Conservation (phyloP, 2,329 filamentous ascomycete species). For the Polytolypa hystricis region DNA sequence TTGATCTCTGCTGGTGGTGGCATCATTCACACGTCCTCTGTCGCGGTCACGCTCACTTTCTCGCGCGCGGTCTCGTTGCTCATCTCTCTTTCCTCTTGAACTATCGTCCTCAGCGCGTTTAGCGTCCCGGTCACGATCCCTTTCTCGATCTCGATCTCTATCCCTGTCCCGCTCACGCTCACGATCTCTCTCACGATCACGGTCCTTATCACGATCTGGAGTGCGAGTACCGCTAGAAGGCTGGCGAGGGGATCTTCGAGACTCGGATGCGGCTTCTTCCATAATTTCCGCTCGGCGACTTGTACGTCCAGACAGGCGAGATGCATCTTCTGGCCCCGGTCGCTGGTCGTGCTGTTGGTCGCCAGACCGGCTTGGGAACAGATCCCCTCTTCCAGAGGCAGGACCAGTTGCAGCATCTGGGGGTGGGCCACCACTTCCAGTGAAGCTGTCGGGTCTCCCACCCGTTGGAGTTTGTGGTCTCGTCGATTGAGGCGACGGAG, state of each 20-base stretch:
- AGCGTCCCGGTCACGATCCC: slow-evolving; percentile 19
- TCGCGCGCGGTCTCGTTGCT: slow-evolving; percentile 22
- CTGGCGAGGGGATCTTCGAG: slow-evolving; percentile 22
- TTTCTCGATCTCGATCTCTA: slow-evolving; percentile 17
- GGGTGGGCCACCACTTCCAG: slow-evolving; percentile 15
- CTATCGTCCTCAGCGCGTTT: slow-evolving; percentile 20
- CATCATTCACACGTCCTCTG: slow-evolving; percentile 12
- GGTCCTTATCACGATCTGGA: slow-evolving; percentile 17
- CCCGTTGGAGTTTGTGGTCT: slow-evolving; percentile 23
- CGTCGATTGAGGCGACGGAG: slow-evolving; percentile 21
- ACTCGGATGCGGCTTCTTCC: slow-evolving; percentile 25
- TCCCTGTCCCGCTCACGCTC: slow-evolving; percentile 16
- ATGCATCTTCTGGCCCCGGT: slow-evolving; percentile 18
- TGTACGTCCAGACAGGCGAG: slow-evolving; percentile 18
- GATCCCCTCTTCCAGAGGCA: slow-evolving; percentile 21
- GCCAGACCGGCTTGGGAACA: slow-evolving; percentile 21
- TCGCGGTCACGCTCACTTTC: slow-evolving; percentile 14
- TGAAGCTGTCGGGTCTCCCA: slow-evolving; percentile 5
- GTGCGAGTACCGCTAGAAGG: slow-evolving; percentile 15
- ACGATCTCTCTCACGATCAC: slow-evolving; percentile 18
- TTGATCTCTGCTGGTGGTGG: slow-evolving; percentile 2
- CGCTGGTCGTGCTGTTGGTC: slow-evolving; percentile 15
- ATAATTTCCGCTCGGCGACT: slow-evolving; percentile 24
- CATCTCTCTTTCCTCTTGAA: slow-evolving; percentile 23
- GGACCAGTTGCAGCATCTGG: slow-evolving; percentile 10